Conservation (phyloP, 2,329 filamentous ascomycete genomes). For the Arthrobotrys pseudoclavata region DNA sequence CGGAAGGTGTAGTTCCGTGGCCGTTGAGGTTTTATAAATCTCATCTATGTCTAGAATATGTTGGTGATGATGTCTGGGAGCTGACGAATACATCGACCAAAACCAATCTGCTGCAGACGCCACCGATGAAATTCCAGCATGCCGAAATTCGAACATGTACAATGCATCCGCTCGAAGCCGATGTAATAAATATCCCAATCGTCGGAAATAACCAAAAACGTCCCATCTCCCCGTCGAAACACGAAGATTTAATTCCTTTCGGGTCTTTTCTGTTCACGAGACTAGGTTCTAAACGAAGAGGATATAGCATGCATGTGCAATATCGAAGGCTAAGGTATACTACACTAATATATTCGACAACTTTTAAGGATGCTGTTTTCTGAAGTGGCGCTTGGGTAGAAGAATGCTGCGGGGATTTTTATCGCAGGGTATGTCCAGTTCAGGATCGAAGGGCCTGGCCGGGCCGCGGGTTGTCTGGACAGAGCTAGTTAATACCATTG, state of each 20-base stretch:
- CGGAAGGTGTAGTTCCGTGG: constrained; percentile 11
- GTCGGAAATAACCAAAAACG: background rate
- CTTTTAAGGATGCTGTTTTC: constrained; percentile 11
- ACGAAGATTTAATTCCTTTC: constrained; percentile 1
- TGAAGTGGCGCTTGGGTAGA: constrained; percentile 6
- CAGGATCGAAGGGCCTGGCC: constrained; percentile 4
- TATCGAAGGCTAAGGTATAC: background rate
- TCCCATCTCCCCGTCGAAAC: constrained; percentile 28
- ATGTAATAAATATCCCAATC: constrained; percentile 8
- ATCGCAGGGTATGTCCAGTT: constrained; percentile 4
- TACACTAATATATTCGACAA: background rate
- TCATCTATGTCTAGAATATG: background rate
- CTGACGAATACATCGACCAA: constrained; percentile 13
- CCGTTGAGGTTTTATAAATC: background rate
- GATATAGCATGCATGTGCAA: background rate
- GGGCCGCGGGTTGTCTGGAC: constrained; percentile 12
- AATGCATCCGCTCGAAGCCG: background rate
- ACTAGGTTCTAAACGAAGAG: constrained; percentile 7
- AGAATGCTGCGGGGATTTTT: background rate
- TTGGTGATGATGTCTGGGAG: background rate
- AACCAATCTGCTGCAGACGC: background rate
- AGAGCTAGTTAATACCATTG: background rate
- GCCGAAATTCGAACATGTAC: background rate
- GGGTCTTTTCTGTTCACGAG: constrained; percentile 4
- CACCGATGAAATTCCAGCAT: background rate